Evolutionary conservation across 108 stramenopile genomes (phyloP).

Genomic region (Schizochytrium sp.): DNA sequence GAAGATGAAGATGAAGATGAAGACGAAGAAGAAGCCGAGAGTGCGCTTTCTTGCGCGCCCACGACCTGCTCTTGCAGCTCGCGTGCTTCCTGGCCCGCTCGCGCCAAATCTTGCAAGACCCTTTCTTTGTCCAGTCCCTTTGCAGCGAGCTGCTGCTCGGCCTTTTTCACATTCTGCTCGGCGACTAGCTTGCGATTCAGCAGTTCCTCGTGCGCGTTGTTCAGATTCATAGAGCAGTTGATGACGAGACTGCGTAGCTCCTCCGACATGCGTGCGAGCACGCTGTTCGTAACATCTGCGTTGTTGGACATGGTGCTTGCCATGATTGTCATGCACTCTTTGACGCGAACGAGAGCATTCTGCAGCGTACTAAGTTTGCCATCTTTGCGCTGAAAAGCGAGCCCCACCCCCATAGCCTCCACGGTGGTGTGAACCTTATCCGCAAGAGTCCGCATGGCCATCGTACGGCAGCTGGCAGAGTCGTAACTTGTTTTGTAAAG

Average conservation of each 20-base stretch:
- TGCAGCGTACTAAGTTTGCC: neutral
- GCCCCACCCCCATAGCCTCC: neutral
- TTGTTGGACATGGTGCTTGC: neutral
- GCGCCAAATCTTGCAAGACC: neutral
- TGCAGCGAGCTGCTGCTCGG: neutral
- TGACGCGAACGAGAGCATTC: neutral
- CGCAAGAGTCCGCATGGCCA: neutral
- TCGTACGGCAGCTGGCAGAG: neutral
- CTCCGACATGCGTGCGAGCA: neutral
- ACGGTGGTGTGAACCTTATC: neutral
- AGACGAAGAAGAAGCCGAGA: neutral
- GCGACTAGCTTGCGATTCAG: neutral
- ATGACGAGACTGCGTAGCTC: neutral
- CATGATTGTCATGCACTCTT: neutral
- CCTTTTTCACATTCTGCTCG: neutral
- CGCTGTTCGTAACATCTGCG: neutral
- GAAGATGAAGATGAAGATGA: neutral
- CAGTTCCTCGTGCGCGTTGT: neutral
- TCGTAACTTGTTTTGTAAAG: neutral
- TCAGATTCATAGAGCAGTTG: neutral
- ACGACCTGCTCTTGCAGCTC: neutral
- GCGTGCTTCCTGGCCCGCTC: neutral
- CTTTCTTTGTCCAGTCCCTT: neutral
- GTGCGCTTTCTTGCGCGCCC: neutral
- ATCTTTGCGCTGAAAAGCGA: neutral